phyloP scores from a whole-genome alignment of 2,329 filamentous ascomycete species.

The Phialophora tarda region DNA sequence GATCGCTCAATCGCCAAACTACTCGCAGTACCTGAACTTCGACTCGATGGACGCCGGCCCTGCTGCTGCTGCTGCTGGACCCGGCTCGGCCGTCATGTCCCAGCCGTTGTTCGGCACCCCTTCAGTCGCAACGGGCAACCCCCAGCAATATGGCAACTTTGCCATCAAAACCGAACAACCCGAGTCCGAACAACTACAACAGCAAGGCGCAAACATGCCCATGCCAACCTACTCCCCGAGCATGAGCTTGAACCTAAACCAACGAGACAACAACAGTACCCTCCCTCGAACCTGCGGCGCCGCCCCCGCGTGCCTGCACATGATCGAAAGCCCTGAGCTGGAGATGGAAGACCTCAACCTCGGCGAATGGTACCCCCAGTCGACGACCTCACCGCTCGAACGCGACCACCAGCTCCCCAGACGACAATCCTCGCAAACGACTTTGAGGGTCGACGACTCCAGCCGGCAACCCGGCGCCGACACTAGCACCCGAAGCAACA shows the following conservation, averaged over 20 bases:
- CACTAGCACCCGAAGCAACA: not conserved
- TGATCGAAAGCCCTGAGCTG: slow-evolving; percentile 25
- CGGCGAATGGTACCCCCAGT: not conserved
- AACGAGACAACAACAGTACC: slow-evolving; percentile 1
- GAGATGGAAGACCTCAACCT: slow-evolving; percentile 33
- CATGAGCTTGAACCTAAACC: slow-evolving; percentile 1
- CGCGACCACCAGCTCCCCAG: not conserved
- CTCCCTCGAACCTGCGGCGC: slow-evolving; percentile 21
- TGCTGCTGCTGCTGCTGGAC: slow-evolving; percentile 1
- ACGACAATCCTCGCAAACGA: not conserved
- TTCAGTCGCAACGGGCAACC: slow-evolving; percentile 11
- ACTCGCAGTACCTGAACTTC: slow-evolving; percentile 34
- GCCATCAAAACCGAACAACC: slow-evolving; percentile 28
- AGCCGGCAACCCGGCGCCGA: not conserved
- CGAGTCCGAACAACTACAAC: slow-evolving; percentile 9
- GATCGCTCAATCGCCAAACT: slow-evolving; percentile 31
- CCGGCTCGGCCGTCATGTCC: slow-evolving; percentile 22
- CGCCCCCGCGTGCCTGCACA: slow-evolving; percentile 24
- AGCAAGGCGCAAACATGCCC: not conserved
- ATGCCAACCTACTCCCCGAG: slow-evolving; percentile 3
- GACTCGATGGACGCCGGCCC: slow-evolving; percentile 29
- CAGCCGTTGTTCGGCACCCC: slow-evolving; percentile 18
- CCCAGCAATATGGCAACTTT: slow-evolving; percentile 21
- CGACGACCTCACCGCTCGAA: not conserved
- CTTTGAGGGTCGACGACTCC: not conserved